Evolutionary conservation across 495 filamentous ascomycete species (phyloP), one percentile per base, ranked within the genome.

Genomic region (Wilcoxina mikolae): DNA sequence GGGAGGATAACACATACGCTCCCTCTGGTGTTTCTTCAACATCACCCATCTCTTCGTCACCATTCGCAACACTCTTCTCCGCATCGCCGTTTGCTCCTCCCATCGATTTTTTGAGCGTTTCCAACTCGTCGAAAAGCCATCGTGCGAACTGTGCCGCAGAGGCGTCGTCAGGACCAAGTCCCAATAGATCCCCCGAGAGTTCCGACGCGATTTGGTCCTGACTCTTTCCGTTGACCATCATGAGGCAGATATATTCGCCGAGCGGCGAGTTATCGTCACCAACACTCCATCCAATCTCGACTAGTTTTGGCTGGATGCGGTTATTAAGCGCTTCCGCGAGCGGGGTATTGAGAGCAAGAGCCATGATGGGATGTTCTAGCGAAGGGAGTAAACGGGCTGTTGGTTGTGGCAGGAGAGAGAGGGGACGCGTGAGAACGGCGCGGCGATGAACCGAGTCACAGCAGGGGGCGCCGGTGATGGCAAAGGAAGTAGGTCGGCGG

Each of bases 201-300:
- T 98, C 91, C 25, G 78, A 77, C 3, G 88, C 85, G 58, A 96
- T 87, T 61, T 94, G 82, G 42, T 86, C 79, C 65, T 91, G 81
- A 4, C 82, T 85, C 70, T 94, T 95, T 54, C 88, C 85, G 67
- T 95, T 95, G 54, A 83, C 85, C 26, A 98, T 76, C 90, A 95
- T 96, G 51, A 95, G 75, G 43, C 95, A 83, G 57, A 98, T 90
- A 67, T 95, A 98, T 69, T 98, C 91, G 39, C 86, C 82, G 54
- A 98, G 75, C 11, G 87, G 84, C 15, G 83, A 80, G 62, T 86
- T 90, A 64, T 89, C 85, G 57, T 77, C 74, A 39, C 82, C 84
- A 42, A 81, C 78, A 41, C 79, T 84, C 91, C 90, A 95, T 54
- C 87, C 88, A 54, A 89, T 82, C 68, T 98, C 90, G n/a, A 87